A percentile compares a stretch with the other conserved stretches of the same genome.
These are phyloP conservation scores for Pulveroboletus sp. DNA, from an alignment of 768 basidiomycete species.

Conservation along the genomic window DNA sequence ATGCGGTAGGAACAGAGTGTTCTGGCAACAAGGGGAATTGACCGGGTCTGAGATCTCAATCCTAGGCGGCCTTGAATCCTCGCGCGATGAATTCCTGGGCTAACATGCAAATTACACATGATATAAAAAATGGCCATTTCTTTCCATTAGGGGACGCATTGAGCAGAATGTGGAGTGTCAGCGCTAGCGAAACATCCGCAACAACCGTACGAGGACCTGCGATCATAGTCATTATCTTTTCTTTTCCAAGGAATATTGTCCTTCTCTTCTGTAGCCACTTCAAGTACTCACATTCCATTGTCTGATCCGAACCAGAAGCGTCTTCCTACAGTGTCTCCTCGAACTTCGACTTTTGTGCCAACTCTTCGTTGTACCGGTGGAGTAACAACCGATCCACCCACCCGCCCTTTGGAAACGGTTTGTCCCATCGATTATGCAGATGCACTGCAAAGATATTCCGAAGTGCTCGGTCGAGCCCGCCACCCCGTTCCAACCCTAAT, in stretches of 20 bases:
- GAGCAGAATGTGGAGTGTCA: no score
- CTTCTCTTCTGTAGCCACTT: not conserved
- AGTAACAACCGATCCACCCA: constrained; percentile 85
- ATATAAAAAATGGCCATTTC: no score
- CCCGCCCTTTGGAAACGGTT: constrained; percentile 70
- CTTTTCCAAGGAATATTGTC: no score
- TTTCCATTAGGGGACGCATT: not conserved
- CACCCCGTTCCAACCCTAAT: constrained; percentile 53
- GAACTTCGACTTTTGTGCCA: constrained; percentile 6
- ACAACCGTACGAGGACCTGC: not conserved
- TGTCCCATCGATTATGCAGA: constrained; percentile 94
- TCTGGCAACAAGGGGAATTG: not conserved
- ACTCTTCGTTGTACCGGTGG: constrained; percentile 47
- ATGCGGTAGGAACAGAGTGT: not conserved
- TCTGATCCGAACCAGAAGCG: no score
- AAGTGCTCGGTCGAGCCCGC: constrained; percentile 58
- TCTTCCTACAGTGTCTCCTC: not conserved
- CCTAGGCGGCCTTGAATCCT: not conserved
- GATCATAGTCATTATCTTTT: not conserved
- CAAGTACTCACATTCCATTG: not conserved
- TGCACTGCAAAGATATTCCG: constrained; percentile 80
- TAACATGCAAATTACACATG: not conserved
- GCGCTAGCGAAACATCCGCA: no score
- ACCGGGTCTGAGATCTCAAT: not conserved
- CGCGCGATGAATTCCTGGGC: not conserved